These are phyloP conservation scores for Primulina eburnea DNA, from an alignment of 257 asterid species.

Conservation along the genomic window DNA sequence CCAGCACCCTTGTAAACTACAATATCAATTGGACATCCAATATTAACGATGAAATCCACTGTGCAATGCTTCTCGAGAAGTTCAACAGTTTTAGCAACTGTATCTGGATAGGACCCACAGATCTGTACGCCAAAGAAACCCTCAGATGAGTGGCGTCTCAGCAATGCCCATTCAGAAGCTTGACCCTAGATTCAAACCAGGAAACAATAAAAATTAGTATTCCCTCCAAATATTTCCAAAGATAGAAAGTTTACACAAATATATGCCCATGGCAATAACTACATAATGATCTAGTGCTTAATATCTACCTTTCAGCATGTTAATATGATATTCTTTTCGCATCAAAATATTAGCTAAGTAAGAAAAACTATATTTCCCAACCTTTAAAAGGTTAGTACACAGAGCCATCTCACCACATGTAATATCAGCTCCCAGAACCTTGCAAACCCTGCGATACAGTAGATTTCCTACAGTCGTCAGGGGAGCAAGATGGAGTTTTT, in stretches of 20 bases:
- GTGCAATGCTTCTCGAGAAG: constrained; percentile 86
- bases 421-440: constrained; percentile 89
- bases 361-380: constrained; percentile 26
- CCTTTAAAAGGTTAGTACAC: constrained; percentile 98
- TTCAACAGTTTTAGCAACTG: constrained; percentile 86
- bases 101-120: constrained; percentile 95
- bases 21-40: constrained; percentile 98
- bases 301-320: constrained; percentile 2
- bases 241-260: background rate
- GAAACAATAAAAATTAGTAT: constrained; percentile 14
- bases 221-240: background rate
- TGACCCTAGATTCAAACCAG: constrained; percentile 61
- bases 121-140: constrained; percentile 92
- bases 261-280: constrained; percentile 1
- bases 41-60: constrained; percentile 90
- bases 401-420: constrained; percentile 99
- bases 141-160: constrained; percentile 94
- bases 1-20: constrained; percentile 96
- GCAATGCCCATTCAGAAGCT: constrained; percentile 99
- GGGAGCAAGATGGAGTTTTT: constrained; percentile 92
- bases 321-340: background rate
- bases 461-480: constrained; percentile 91
- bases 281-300: background rate
- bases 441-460: constrained; percentile 91
- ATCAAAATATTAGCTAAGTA: constrained; percentile 9